Evolutionary conservation across 2,329 filamentous ascomycete species (phyloP).

Genomic region (Amphichorda felina): DNA sequence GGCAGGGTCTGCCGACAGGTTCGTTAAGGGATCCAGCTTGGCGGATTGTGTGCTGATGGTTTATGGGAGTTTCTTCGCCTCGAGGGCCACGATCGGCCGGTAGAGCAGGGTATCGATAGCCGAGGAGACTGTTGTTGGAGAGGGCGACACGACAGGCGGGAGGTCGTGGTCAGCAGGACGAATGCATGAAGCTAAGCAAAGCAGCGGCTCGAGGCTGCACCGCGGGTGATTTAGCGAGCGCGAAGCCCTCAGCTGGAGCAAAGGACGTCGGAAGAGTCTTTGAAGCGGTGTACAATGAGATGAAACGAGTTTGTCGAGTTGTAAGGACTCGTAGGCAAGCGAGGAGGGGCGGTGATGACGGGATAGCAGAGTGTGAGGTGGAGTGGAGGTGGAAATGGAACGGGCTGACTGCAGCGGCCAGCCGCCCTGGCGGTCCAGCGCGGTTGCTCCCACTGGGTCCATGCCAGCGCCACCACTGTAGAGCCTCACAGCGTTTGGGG

Average conservation of each 20-base stretch:
- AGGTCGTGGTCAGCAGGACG: slow-evolving; percentile 2
- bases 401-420: too few species aligned
- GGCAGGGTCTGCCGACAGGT: slow-evolving; percentile 12
- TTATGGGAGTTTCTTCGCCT: too few species aligned
- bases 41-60: slow-evolving; percentile 4
- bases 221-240: too few species aligned
- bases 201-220: slow-evolving; percentile 3
- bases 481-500: too few species aligned
- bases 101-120: too few species aligned
- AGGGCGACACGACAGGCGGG: neutral
- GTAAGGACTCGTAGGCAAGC: neutral
- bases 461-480: too few species aligned
- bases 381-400: slow-evolving; percentile 1
- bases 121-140: too few species aligned
- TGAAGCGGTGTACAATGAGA: neutral
- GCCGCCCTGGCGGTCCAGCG: too few species aligned
- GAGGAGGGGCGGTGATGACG: slow-evolving; percentile 5
- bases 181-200: slow-evolving; percentile 2
- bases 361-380: neutral
- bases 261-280: too few species aligned
- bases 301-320: neutral
- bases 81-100: too few species aligned
- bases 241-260: too few species aligned
- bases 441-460: too few species aligned
- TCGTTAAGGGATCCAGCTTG: slow-evolving; percentile 41